Percentiles rank a stretch among this genome's conserved stretches.
phyloP scores from a whole-genome alignment of 1,139 yeast species.

The Zhuliangozyma parablackwelliae region DNA sequence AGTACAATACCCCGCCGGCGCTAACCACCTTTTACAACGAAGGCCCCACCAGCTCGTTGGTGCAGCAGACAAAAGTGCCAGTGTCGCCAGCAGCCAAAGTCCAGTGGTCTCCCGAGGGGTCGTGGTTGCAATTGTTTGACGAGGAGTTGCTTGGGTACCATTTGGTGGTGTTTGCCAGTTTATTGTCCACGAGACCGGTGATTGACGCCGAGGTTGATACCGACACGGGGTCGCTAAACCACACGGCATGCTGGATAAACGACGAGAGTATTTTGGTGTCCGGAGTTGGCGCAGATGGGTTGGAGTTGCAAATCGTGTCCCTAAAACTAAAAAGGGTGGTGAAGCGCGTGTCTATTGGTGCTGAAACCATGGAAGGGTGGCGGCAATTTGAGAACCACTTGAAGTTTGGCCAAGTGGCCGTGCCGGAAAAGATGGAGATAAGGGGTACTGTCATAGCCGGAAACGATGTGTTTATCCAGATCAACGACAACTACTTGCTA shows the following conservation, averaged over 20 bases:
- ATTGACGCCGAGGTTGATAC: constrained; percentile 14
- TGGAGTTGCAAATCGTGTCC: constrained; percentile 16
- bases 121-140: constrained; percentile 31
- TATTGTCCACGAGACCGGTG: constrained; percentile 16
- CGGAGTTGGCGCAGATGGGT: constrained; percentile 6
- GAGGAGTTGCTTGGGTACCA: constrained; percentile 26
- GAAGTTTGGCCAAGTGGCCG: background rate
- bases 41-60: constrained; percentile 27
- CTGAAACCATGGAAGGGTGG: constrained; percentile 5
- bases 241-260: background rate
- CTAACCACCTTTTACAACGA: constrained; percentile 32
- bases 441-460: background rate
- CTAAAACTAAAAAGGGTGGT: constrained; percentile 16
- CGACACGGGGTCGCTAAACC: no score
- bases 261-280: constrained; percentile 15
- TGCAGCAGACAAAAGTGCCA: constrained; percentile 19
- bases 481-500: constrained; percentile 3
- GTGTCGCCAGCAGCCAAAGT: constrained; percentile 15
- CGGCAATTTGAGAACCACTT: background rate
- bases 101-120: constrained; percentile 32
- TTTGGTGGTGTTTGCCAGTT: constrained; percentile 23
- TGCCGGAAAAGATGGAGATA: constrained; percentile 1
- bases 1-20: constrained; percentile 17
- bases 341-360: constrained; percentile 4
- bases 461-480: constrained; percentile 1